Base-by-base conservation (phyloP, 176 grass and related monocot species). In the Carex myosuroides region DNA sequence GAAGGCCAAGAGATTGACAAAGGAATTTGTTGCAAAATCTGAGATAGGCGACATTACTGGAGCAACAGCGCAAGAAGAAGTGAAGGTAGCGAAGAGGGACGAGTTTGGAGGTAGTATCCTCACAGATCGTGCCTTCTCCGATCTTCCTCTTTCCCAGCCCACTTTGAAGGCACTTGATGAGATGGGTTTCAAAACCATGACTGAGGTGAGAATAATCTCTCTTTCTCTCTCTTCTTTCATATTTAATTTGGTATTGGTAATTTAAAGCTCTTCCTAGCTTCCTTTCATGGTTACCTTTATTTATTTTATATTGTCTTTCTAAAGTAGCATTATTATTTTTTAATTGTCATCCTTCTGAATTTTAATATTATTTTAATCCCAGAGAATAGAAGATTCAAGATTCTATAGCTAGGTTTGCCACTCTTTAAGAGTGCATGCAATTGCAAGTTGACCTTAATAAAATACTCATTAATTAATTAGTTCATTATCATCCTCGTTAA, bases 181-280 rank as follows among this genome's bases (percentile, higher is more conserved):
- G 79, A 89, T 83, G 84, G 84, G 88, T 6, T 89, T 89, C n/a
- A 78, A 72, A 13, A 86, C 84, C 68, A 89, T 89, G 88, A 89
- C 88, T 54, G 65, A 89, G 88, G 88, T 89, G 13, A 46, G 8
- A 46, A 3, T 21, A 60, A 8, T 60, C 1, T 8, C 21, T 5
- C 63, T 8, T 11, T 20, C 69, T 18, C 63, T n/a, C 33, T 35
- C 33, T 9, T 37, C 44, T 53, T 6, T 81, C 5, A 17, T 10
- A 37, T 39, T 39, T 48, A 35, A 3, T 64, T 64, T 29, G 21
- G 20, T 52, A 24, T 53, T 8, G 4, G 11, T n/a, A 6, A 59
- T 6, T n/a, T 18, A 59, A 57, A 18, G 55, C 3, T 14, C 58
- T 60, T 16, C 18, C 29, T 29, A 29, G 29, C 29, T 29, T 29